Evolutionary conservation across 2,329 filamentous ascomycete species (phyloP), one percentile per base, ranked within the genome.

Genomic region (Ophiostoma quercus): DNA sequence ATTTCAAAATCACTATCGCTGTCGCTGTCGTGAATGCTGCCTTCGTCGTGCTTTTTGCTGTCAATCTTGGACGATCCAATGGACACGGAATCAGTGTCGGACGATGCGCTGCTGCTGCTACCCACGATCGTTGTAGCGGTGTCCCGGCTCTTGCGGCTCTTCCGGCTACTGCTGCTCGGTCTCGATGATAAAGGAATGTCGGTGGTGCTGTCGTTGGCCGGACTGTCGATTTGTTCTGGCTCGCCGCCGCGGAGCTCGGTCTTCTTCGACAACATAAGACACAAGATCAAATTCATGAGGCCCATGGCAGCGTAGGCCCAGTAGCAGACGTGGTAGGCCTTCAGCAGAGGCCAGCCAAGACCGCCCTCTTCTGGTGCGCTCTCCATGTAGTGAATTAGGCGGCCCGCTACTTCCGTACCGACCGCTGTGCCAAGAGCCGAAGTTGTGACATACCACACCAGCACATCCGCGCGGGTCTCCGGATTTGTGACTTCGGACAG

Each of bases 391-490:
- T 84, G 81, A 37, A 88, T 79, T 62, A 85, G 77, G 62, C 83
- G 77, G 0, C 86, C 86, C 0, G 83, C 81, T 1, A 81, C 72
- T 73, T 84, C 85, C 8, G 82, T 86, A 2, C 86, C 86, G 5
- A 83, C 74, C 0, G 84, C 81, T 0, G 84, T 85, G 1, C 85
- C 86, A 1, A 87, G 77, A n/a, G 82, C 82, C 0, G 85, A 83
- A 2, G 79, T 81, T 19, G 84, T 86, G 57, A 88, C 83, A 74
- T 90, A 89, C 88, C 88, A 90, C 9, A 85, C 83, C 71, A 90
- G 80, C n/a, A 90, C 87, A 76, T 90, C 87, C 16, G 86, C 80
- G 66, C 88, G 79, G 0, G 83, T 84, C 39, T 80, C 77, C 0
- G 83, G 81, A 0, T 79, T 82, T 0, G 87, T 89, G 63, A 90